Percentiles rank a stretch among this genome's conserved stretches.
Conservation (phyloP, 768 basidiomycete species). For the Saitozyma podzolica region DNA sequence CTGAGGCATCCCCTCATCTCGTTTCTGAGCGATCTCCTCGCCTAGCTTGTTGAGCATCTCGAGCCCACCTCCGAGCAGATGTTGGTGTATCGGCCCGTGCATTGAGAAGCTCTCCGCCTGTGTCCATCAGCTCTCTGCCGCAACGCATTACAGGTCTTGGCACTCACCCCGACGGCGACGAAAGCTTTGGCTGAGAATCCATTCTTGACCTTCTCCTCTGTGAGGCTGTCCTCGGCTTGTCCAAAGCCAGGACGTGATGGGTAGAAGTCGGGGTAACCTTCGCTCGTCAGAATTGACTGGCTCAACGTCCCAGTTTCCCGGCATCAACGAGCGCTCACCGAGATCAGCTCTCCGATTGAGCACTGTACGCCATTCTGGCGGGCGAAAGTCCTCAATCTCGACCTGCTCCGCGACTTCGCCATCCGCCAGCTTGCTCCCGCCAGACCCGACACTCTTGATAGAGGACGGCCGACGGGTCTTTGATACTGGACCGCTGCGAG, state of each 20-base stretch:
- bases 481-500: background rate
- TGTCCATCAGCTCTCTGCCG: background rate
- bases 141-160: background rate
- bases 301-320: too few relatives aligned
- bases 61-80: slow-evolving; percentile 34
- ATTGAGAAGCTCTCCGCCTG: slow-evolving; percentile 48
- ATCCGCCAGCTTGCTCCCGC: background rate
- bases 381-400: slow-evolving; percentile 41
- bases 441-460: background rate
- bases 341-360: slow-evolving; percentile 41
- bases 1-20: slow-evolving; percentile 40
- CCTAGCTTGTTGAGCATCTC: slow-evolving; percentile 37
- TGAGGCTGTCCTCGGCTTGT: slow-evolving; percentile 49
- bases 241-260: slow-evolving; percentile 48
- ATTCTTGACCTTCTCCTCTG: slow-evolving; percentile 49
- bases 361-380: slow-evolving; percentile 46
- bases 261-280: slow-evolving; percentile 50
- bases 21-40: slow-evolving; percentile 34
- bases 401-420: background rate
- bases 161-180: slow-evolving; percentile 31
- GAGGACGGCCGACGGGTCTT: background rate
- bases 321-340: slow-evolving; percentile 22
- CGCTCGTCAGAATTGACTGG: too few relatives aligned
- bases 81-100: slow-evolving; percentile 42
- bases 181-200: slow-evolving; percentile 40